These are phyloP conservation scores for Malassezia sympodialis DNA, from an alignment of 1,284 basidiomycete species.

Conservation along the genomic window DNA sequence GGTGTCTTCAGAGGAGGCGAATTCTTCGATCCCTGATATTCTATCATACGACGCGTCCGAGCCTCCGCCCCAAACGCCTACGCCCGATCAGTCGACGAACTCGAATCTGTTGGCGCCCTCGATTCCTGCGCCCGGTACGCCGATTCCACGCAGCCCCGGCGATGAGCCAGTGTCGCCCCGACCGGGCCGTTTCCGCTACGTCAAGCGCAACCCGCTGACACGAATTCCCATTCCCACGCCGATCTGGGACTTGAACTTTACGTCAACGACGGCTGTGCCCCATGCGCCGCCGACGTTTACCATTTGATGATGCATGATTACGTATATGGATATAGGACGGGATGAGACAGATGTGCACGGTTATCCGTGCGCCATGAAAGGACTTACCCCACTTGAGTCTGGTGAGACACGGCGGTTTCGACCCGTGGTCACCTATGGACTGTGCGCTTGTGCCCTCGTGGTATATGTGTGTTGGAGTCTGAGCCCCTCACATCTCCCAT, in stretches of 20 bases:
- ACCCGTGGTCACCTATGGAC: neutral
- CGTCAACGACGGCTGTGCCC: conserved; percentile 1
- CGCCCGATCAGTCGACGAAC: neutral
- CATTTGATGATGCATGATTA: conserved; percentile 10
- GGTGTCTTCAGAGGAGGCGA: neutral
- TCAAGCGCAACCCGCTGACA: conserved; percentile 5
- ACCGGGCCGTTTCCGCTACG: neutral
- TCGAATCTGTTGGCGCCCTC: conserved; percentile 6
- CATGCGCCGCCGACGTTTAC: conserved; percentile 5
- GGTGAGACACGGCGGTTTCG: neutral
- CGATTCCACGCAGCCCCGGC: conserved; percentile 12
- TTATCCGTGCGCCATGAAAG: neutral
- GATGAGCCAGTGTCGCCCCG: conserved; percentile 4
- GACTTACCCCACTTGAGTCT: neutral
- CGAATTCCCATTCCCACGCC: conserved; percentile 17
- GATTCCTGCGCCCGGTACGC: conserved; percentile 14
- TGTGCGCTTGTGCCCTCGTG: neutral
- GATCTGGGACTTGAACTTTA: conserved; percentile 12
- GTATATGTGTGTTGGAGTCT: neutral
- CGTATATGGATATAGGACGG: neutral
- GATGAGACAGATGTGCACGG: neutral
- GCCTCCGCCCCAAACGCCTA: neutral
- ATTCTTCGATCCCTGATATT: neutral
- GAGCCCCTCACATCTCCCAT: neutral
- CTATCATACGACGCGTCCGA: neutral